These are phyloP conservation scores for Bodo saltans DNA, from an alignment of 78 protist species.

Conservation along the genomic window DNA sequence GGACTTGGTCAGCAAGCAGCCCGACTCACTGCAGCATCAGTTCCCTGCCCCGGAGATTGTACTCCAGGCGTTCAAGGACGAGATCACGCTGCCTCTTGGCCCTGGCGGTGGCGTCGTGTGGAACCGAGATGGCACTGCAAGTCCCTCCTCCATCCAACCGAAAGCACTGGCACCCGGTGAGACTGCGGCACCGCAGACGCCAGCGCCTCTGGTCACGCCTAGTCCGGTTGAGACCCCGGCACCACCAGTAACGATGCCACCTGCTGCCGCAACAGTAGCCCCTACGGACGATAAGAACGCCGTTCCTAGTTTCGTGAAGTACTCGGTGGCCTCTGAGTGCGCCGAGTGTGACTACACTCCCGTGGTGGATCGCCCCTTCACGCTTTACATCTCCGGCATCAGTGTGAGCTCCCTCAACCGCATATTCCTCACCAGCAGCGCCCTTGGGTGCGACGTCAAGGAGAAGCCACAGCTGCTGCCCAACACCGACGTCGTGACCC, in stretches of 20 bases:
- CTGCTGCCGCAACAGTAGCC: background rate
- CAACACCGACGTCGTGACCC: background rate
- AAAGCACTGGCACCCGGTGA: no score
- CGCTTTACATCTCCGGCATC: background rate
- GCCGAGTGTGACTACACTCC: background rate
- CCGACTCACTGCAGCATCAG: background rate
- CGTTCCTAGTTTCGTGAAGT: background rate
- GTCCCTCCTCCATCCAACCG: background rate
- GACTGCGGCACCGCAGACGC: background rate
- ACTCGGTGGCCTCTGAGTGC: background rate
- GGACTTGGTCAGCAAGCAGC: background rate
- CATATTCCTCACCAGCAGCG: background rate
- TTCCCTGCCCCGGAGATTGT: background rate
- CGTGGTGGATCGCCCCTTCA: background rate
- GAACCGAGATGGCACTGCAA: background rate
- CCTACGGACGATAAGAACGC: background rate
- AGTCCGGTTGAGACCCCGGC: background rate
- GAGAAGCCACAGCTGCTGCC: background rate
- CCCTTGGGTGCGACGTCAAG: background rate
- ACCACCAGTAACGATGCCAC: background rate
- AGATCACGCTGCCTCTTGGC: background rate
- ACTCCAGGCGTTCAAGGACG: background rate
- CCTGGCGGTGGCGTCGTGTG: background rate
- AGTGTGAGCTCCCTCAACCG: background rate
- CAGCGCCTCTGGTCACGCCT: background rate